phyloP scores from a whole-genome alignment of 2,329 filamentous ascomycete species.

The Aspergillus pseudoglaucus region DNA sequence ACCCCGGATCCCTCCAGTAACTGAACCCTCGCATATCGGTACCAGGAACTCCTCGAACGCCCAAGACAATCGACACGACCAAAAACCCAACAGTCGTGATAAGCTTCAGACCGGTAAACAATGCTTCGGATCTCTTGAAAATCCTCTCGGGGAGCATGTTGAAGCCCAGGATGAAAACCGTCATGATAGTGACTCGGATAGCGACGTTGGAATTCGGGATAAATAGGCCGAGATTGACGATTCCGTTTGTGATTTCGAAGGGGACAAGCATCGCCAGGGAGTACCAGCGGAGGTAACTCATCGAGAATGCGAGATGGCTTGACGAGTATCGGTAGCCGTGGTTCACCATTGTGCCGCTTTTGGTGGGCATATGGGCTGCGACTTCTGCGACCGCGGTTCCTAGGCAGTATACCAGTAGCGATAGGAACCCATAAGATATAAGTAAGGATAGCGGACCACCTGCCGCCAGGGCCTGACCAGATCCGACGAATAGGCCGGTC shows the following conservation, averaged over 20 bases:
- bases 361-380: slow-evolving; percentile 30
- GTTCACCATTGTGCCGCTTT: slow-evolving; percentile 34
- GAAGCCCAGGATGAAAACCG: slow-evolving; percentile 50
- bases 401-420: slow-evolving; percentile 41
- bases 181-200: slow-evolving; percentile 46
- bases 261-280: slow-evolving; percentile 40
- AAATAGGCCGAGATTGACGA: slow-evolving; percentile 59
- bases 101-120: slow-evolving; percentile 46
- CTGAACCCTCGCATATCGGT: slow-evolving; percentile 45
- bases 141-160: slow-evolving; percentile 43
- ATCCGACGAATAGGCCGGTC: slow-evolving; percentile 50
- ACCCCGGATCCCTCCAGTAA: slow-evolving; percentile 45
- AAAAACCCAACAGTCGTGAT: slow-evolving; percentile 45
- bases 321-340: slow-evolving; percentile 36
- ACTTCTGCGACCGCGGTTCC: slow-evolving; percentile 41
- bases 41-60: slow-evolving; percentile 45
- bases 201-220: slow-evolving; percentile 31
- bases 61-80: slow-evolving; percentile 45
- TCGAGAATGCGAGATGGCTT: slow-evolving; percentile 32
- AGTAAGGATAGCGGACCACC: slow-evolving; percentile 49
- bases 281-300: slow-evolving; percentile 42
- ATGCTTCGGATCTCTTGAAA: slow-evolving; percentile 45
- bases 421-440: slow-evolving; percentile 46
- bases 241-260: slow-evolving; percentile 60
- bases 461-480: slow-evolving; percentile 46